Conservation (phyloP, 2,329 filamentous ascomycete genomes). For the Colletotrichum tabaci region DNA sequence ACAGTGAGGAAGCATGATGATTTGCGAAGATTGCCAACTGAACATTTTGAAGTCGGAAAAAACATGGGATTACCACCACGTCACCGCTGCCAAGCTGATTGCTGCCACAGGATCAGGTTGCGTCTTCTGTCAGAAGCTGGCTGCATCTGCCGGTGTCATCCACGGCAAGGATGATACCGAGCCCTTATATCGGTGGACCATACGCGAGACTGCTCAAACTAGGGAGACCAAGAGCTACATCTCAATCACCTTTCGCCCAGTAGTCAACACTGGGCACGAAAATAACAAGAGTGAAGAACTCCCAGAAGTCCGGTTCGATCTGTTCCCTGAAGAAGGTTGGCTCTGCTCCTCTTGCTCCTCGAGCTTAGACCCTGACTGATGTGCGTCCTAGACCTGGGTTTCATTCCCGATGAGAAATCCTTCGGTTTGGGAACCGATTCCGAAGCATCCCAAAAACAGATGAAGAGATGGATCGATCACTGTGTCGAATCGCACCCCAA, state of each 20-base stretch:
- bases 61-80: background rate
- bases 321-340: background rate
- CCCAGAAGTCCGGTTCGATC: background rate
- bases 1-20: background rate
- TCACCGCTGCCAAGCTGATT: background rate
- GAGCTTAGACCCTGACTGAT: background rate
- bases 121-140: background rate
- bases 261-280: background rate
- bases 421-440: conserved; percentile 10
- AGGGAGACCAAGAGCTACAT: background rate
- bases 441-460: background rate
- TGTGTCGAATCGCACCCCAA: conserved; percentile 28
- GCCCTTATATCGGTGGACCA: background rate
- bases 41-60: background rate
- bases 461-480: conserved; percentile 37
- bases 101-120: background rate
- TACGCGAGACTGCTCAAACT: background rate
- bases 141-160: background rate
- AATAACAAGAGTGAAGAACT: background rate
- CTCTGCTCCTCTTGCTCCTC: background rate
- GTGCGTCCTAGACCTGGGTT: background rate
- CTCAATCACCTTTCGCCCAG: background rate
- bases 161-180: background rate
- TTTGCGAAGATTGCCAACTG: background rate
- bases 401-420: background rate